phyloP scores from a whole-genome alignment of 164 flowering plant species.

The Protea cynaroides region DNA sequence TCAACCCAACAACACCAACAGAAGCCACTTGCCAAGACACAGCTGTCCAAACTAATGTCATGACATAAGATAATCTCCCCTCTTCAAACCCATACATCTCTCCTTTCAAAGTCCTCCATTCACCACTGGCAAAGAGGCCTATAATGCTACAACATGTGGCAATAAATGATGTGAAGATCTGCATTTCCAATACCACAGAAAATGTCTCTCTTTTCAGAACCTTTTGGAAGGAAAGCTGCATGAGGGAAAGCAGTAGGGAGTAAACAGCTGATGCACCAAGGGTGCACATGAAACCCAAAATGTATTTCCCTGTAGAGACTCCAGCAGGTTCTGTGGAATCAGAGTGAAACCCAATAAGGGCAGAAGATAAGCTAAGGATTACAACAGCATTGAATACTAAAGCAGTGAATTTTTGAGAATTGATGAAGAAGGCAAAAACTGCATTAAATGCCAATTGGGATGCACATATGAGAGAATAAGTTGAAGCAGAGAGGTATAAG shows the following conservation, averaged over 20 bases:
- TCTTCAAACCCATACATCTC: conserved; percentile 25
- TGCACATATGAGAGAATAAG: conserved; percentile 32
- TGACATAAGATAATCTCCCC: conserved; percentile 26
- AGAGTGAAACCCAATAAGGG: conserved; percentile 21
- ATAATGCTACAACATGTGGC: conserved; percentile 24
- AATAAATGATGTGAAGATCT: conserved; percentile 22
- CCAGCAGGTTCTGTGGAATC: conserved; percentile 9
- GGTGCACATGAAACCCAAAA: conserved; percentile 26
- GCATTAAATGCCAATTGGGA: conserved; percentile 32
- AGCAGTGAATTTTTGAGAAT: conserved; percentile 30
- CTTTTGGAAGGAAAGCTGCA: conserved; percentile 30
- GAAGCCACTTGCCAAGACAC: conserved; percentile 28
- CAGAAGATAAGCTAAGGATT: conserved; percentile 25
- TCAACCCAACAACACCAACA: conserved; percentile 25
- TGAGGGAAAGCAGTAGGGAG: conserved; percentile 26
- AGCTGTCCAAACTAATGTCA: conserved; percentile 29
- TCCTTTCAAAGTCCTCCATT: conserved; percentile 26
- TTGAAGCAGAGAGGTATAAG: conserved; percentile 32
- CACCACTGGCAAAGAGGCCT: conserved; percentile 39
- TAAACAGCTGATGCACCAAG: conserved; percentile 30
- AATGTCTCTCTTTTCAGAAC: conserved; percentile 26
- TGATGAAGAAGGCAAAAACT: conserved; percentile 28
- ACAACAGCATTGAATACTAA: conserved; percentile 28
- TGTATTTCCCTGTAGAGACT: conserved; percentile 16
- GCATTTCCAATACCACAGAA: conserved; percentile 28